Evolutionary conservation across 129 eudicot genomes (phyloP), one percentile per base, ranked within the genome.

Genomic region (Helichrysum umbraculigerum): DNA sequence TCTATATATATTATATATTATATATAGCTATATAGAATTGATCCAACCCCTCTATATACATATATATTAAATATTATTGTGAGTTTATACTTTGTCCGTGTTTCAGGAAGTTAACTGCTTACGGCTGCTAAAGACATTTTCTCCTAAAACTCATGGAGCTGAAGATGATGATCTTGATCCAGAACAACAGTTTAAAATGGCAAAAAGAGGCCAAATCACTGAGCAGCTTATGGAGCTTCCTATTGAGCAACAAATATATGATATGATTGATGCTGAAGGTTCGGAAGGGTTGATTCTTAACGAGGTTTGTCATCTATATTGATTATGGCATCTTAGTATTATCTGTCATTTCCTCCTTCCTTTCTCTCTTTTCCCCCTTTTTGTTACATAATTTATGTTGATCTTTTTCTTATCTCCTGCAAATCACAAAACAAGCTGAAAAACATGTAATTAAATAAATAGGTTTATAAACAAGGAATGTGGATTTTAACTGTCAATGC

Each of bases 201-300:
- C 79, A 33, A 94, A 80, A 75, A 81, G 91, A 81, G 88, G 91
- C 66, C 93, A 88, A 67, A 81, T 83, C 42, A 87, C 89, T 5
- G 97, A 91, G 4, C 98, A 87, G 82, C 85, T 94, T 81, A 68
- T 91, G 69, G 98, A 94, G 83, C 96, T 94, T 84, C 97, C 98
- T 22, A 83, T 94, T 79, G 84, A 87, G 86, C 96, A 90, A 60
- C 98, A 94, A 81, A 80, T 94, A 30, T 88, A 85, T 79, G 98
- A 94, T 77, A 85, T 94, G 88, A 78, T 94, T 77, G 96, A 91
- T 77, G 85, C 88, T 34, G 97, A 85, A 79, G 98, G 98, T 66
- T 79, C 93, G 7, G 89, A 89, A 83, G 98, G 98, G 72, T 79
- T 93, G 91, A 86, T 80, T 25, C 78, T 81, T 68, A 71, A 81